Evolutionary conservation across 2,329 filamentous ascomycete genomes (phyloP), one percentile per base, ranked within the genome.

Genomic region (Aspergillus thermomutatus): DNA sequence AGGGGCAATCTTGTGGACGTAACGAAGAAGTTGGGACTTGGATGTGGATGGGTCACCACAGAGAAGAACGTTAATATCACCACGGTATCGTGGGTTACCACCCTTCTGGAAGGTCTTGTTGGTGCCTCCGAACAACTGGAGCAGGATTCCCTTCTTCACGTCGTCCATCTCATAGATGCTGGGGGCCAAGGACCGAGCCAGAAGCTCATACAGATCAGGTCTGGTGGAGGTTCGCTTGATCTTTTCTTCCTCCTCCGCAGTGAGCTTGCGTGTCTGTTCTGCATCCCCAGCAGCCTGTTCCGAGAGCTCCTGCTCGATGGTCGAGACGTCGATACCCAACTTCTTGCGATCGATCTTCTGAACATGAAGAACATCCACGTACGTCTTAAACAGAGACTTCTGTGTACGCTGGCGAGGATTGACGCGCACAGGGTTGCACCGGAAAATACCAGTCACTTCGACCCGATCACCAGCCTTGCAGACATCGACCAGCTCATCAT

Each of bases 91-190:
- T 6, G 94, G 94, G 69, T 90, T 96, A 56, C 92, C 94, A 55
- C 94, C 94, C 75, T 97, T 97, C 57, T 96, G 86, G 74, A 99
- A 99, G 0, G 90, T 91, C 78, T 99, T 99, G 80, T 99, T 99
- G 34, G 94, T 96, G 55, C 94, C 94, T 40, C 94, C 93, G 71
- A 99, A 99, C 43, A 99, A 85, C 70, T 99, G 94, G 3, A 99
- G 86, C 10, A 99, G 81, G 60, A 99, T 97, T 10, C 94, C 94
- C 77, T 99, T 99, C 82, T 99, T 99, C 49, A 97, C 92, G 68
- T 99, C 94, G 65, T 99, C 94, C 87, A 96, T 90, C 75, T 99
- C 94, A 77, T 95, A 97, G 68, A 99, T 89, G 58, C 92, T 97
- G 14, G 94, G 94, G 2, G 94, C 94, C 27, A 99, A 80, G 1